Evolutionary conservation across 192 early-diverging fungal genomes (phyloP), one percentile per base, ranked within the genome.

Genomic region (Lunasporangiospora selenospora): DNA sequence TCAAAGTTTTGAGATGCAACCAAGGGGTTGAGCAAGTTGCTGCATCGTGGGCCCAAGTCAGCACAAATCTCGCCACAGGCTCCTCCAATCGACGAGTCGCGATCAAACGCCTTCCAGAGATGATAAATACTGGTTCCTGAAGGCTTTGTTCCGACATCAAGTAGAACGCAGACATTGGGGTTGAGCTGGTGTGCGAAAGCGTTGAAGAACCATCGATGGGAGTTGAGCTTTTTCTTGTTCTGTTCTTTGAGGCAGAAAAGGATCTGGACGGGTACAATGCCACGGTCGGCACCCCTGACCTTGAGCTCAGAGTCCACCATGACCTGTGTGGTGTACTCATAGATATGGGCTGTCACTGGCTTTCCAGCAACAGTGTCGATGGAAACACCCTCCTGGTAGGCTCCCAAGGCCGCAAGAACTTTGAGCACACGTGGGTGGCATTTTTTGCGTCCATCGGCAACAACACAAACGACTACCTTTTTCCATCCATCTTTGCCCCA

Each of bases 1-100:
- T 98, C 96, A 81, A 98, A 98, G 67, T 97, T 98, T 79, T 98
- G 96, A 5, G 92, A 89, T 3, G 96, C 96, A 0, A 98, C 93
- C 37, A 98, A 75, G 19, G 95, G 95, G 58, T 96, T 96, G 37
- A 92, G 49, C 18, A 95, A 78, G 26, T 89, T 85, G 11, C 73
- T 62, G 60, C 85, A 88, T 31, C 80, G 85, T 18, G 80, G 79
- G 36, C 95, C 95, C 34, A 91, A 75, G 53, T 93, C 89, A 6
- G 92, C 90, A 54, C 88, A 89, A 65, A 98, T 96, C 77, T 98
- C 96, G 37, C 96, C 96, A 60, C 96, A 98, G 9, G 96, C 96
- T 24, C 96, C 96, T 43, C 90, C 96, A 24, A 98, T 86, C 21
- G 84, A 75, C 31, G 85, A 83, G 77, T 93, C 80, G 23, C 82